Conservation (phyloP, 2,329 filamentous ascomycete species). For the Paramyrothecium sp. region DNA sequence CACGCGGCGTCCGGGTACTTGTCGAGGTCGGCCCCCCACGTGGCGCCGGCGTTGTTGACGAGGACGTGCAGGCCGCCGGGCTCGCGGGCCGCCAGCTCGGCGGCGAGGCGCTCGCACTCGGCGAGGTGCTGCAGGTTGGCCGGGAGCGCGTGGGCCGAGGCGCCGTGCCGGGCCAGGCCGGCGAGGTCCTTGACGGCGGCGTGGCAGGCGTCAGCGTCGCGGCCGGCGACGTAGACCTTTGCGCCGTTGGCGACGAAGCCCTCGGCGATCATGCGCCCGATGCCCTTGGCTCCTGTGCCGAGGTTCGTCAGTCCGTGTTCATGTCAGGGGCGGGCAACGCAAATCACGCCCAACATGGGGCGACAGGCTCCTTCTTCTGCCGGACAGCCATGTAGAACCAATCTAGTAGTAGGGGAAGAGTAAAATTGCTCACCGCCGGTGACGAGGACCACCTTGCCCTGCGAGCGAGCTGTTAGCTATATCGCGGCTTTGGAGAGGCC, state of each 20-base stretch:
- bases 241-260: constrained; percentile 65
- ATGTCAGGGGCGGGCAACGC: too few relatives aligned
- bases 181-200: constrained; percentile 56
- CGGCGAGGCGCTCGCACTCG: constrained; percentile 52
- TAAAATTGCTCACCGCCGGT: constrained; percentile 41
- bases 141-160: constrained; percentile 55
- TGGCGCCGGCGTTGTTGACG: constrained; percentile 65
- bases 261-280: constrained; percentile 66
- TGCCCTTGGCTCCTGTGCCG: constrained; percentile 52
- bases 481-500: background rate
- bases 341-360: too few relatives aligned
- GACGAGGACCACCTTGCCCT: constrained; percentile 58
- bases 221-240: constrained; percentile 64
- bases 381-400: background rate
- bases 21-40: constrained; percentile 62
- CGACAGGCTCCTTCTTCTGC: background rate
- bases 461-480: background rate
- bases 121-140: constrained; percentile 63
- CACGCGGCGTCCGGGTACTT: constrained; percentile 57
- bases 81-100: constrained; percentile 48
- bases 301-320: too few relatives aligned
- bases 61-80: constrained; percentile 54
- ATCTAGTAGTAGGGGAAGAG: too few relatives aligned
- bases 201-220: constrained; percentile 58
- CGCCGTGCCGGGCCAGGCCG: constrained; percentile 39